Evolutionary conservation across 257 asterid species (phyloP).

Genomic region (Vinca minor): DNA sequence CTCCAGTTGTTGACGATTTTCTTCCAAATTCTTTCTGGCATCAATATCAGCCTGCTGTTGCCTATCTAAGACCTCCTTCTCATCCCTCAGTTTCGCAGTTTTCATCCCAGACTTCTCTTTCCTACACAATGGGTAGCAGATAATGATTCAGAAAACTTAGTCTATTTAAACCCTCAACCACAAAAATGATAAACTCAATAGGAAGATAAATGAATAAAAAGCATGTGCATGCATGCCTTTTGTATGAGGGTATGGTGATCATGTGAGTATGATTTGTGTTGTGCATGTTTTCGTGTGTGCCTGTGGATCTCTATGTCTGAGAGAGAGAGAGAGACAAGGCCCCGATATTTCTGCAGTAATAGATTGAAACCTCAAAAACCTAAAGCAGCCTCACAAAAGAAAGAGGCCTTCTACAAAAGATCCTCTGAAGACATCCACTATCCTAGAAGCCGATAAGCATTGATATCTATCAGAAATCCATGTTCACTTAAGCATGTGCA

Average conservation of each 20-base stretch:
- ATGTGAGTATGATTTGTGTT: no score
- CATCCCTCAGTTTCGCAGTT: constrained; percentile 89
- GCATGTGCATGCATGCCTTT: neutral
- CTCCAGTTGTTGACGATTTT: constrained; percentile 83
- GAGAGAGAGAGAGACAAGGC: no score
- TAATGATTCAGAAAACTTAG: constrained; percentile 2
- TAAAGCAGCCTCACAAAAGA: neutral
- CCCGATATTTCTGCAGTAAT: neutral
- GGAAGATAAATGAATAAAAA: neutral
- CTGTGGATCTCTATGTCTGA: no score
- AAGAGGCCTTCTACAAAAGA: neutral
- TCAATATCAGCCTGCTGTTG: constrained; percentile 89
- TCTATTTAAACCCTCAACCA: neutral
- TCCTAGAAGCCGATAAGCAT: neutral
- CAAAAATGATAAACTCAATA: neutral
- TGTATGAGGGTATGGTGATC: neutral
- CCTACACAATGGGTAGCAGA: constrained; percentile 40
- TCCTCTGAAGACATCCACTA: neutral
- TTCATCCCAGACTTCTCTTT: constrained; percentile 96
- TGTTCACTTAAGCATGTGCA: neutral
- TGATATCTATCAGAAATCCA: constrained; percentile 3
- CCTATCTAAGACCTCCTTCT: constrained; percentile 91
- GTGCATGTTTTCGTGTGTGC: neutral
- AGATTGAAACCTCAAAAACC: neutral
- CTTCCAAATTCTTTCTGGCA: constrained; percentile 81